These are phyloP conservation scores for Daedaleopsis nitida DNA, from an alignment of 768 basidiomycete species.

Conservation along the genomic window DNA sequence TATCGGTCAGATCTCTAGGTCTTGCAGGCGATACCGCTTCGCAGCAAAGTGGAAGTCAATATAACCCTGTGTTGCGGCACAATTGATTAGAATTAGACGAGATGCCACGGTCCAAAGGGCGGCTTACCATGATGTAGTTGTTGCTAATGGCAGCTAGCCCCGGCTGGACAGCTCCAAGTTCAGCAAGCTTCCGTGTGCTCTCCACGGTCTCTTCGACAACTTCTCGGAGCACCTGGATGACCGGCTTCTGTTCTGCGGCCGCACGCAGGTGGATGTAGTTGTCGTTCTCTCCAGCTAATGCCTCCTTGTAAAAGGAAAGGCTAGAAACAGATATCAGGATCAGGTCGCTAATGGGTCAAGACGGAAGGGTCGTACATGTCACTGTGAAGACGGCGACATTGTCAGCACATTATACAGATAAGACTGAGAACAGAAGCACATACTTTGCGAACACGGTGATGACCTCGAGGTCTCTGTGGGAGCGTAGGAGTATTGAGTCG, in stretches of 20 bases:
- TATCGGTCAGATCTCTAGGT: neutral
- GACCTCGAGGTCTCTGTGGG: constrained; percentile 29
- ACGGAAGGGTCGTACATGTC: neutral
- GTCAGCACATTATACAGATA: too few species aligned
- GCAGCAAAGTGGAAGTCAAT: constrained; percentile 1
- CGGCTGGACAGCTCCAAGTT: neutral
- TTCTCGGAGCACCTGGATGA: neutral
- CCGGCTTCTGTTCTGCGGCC: neutral
- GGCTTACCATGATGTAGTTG: neutral
- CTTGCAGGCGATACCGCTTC: constrained; percentile 8
- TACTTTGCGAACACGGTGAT: constrained; percentile 40
- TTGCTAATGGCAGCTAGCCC: neutral
- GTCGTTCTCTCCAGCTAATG: constrained; percentile 7
- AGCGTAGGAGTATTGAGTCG: neutral
- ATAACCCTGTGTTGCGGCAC: neutral
- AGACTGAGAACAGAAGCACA: constrained; percentile 4
- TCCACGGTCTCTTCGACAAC: constrained; percentile 24
- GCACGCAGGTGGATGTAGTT: constrained; percentile 15
- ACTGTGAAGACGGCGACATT: neutral
- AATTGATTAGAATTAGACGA: neutral
- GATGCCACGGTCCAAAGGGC: too few species aligned
- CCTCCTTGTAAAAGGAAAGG: constrained; percentile 19
- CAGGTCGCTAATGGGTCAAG: neutral
- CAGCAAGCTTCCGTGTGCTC: neutral
- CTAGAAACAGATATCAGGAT: neutral